Conservation (phyloP, 257 asterid species). For the Misopates orontium region DNA sequence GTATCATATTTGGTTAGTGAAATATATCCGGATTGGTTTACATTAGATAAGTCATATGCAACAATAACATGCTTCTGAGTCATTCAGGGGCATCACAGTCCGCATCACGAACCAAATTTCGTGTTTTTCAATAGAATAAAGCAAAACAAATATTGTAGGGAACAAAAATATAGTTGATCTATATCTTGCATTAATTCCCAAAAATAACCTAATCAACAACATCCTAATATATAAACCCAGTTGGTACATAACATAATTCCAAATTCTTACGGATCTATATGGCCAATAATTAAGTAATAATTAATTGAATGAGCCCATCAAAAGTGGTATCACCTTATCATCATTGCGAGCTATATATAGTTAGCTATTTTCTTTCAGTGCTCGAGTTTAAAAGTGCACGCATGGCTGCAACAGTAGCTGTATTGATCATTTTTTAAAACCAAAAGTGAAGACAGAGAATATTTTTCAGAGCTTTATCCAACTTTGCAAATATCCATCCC, state of each 20-base stretch:
- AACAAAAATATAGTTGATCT: no score
- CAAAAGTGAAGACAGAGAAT: slow-evolving; percentile 1
- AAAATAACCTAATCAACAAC: no score
- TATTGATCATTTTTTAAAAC: background rate
- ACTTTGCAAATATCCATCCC: slow-evolving; percentile 10
- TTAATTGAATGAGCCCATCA: background rate
- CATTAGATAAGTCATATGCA: no score
- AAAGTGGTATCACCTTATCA: background rate
- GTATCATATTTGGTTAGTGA: no score
- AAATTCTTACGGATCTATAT: background rate
- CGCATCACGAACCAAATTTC: no score
- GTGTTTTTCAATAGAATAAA: no score
- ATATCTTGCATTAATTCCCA: no score
- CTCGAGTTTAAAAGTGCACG: slow-evolving; percentile 32
- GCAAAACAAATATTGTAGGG: no score
- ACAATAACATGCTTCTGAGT: no score
- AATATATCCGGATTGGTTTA: no score
- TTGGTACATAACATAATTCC: background rate
- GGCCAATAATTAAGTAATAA: slow-evolving; percentile 16
- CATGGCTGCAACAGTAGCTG: slow-evolving; percentile 11
- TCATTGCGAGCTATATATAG: background rate
- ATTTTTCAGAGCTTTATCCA: background rate
- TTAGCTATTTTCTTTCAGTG: background rate
- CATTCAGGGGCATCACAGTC: no score
- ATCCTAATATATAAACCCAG: no score